Evolutionary conservation across 108 stramenopile species (phyloP), one percentile per base, ranked within the genome.

Genomic region (Aurantiochytrium sp.): DNA sequence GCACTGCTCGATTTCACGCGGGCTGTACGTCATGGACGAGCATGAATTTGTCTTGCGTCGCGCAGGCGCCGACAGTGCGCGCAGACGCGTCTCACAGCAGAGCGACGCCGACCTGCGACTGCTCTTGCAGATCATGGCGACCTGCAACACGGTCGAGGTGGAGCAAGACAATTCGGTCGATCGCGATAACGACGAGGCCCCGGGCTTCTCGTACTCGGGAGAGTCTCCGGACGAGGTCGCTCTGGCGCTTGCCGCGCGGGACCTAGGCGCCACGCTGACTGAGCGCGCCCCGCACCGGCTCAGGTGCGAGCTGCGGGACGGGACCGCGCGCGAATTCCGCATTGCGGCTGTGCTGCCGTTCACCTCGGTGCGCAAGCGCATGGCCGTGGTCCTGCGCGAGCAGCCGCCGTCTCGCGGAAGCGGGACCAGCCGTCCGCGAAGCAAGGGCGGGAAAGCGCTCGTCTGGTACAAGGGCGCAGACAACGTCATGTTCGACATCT

Each of bases 1-100:
- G 87, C 92, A 96, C n/a, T 98, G 96, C 88, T 95, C 95, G 36
- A 95, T 97, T 37, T 95, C 94, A 81, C 95, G 96, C 52, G 86
- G 90, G 55, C 53, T 95, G 19, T 98, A 68, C 19, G 68, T 15
- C 12, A 32, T 68, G 8, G 68, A 68, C 31, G n/a, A 31, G n/a
- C n/a, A n/a, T n/a, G n/a, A n/a, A n/a, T n/a, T n/a, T n/a, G n/a
- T n/a, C n/a, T n/a, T n/a, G n/a, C n/a, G n/a, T n/a, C 68, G 15
- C n/a, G 10, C 10, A 12, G 53, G 53, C 12, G 53, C 53, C 12
- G 53, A 54, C 12, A 54, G 12, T 12, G 53, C 17, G 10, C 31
- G 12, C 30, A 24, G 19, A 31, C 10, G 68, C 68, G 68, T 32
- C n/a, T n/a, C n/a, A n/a, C n/a, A n/a, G n/a, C n/a, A n/a, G n/a